These are phyloP conservation scores for Nematocida minor DNA, from an alignment of 371 early-diverging fungal species.

Conservation along the genomic window DNA sequence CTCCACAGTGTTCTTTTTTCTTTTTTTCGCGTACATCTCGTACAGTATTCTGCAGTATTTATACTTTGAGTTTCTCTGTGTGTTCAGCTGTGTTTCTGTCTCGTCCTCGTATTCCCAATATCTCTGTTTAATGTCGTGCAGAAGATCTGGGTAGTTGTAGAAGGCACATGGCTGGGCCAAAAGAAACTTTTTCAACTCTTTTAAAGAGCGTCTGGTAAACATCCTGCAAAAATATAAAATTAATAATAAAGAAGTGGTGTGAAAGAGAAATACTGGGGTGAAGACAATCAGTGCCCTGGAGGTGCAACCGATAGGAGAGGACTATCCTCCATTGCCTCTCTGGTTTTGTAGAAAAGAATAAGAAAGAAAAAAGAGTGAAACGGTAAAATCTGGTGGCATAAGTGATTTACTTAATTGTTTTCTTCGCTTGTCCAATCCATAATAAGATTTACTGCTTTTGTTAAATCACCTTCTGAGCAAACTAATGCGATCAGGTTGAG, in stretches of 20 bases:
- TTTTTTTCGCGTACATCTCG: conserved; percentile 9
- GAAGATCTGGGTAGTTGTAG: conserved; percentile 40
- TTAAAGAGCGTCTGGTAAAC: background rate
- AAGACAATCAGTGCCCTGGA: too few relatives aligned
- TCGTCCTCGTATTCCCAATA: background rate
- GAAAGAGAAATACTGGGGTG: too few relatives aligned
- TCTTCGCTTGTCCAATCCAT: conserved; percentile 36
- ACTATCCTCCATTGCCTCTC: too few relatives aligned
- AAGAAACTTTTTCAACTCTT: background rate
- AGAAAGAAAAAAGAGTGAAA: background rate
- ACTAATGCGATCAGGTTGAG: conserved; percentile 71
- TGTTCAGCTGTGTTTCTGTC: background rate
- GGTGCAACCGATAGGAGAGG: too few relatives aligned
- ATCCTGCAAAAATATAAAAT: conserved; percentile 2
- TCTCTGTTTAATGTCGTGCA: background rate
- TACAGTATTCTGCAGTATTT: conserved; percentile 26
- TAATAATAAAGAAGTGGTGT: conserved; percentile 9
- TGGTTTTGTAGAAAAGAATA: too few relatives aligned
- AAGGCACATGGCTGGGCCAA: background rate
- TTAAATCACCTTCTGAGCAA: conserved; percentile 72
- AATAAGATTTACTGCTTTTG: conserved; percentile 49
- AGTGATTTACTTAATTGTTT: background rate
- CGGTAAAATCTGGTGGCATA: background rate
- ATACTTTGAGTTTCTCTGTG: conserved; percentile 24
- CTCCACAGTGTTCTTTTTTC: background rate